Percentiles rank a stretch among this genome's conserved stretches.
phyloP scores from a whole-genome alignment of 2,329 filamentous ascomycete species.

The Fusarium succisae region DNA sequence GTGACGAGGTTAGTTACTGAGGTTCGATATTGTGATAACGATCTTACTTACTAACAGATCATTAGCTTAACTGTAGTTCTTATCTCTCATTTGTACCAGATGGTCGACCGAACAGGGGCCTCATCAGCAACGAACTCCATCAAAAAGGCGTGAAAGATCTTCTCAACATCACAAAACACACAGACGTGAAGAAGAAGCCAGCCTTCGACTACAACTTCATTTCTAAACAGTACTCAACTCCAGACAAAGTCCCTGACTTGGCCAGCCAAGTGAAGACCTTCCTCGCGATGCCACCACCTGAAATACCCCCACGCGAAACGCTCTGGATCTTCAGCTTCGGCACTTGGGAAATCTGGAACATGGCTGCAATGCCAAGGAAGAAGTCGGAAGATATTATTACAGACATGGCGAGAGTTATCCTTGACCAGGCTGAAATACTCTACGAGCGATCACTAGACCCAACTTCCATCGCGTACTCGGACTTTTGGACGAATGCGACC shows the following conservation, averaged over 20 bases:
- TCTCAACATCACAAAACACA: slow-evolving; percentile 45
- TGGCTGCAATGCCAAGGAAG: slow-evolving; percentile 57
- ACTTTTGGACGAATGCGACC: slow-evolving; percentile 49
- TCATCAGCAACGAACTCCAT: slow-evolving; percentile 65
- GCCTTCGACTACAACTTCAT: slow-evolving; percentile 57
- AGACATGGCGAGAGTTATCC: slow-evolving; percentile 51
- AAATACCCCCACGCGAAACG: slow-evolving; percentile 54
- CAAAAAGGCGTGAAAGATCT: slow-evolving; percentile 53
- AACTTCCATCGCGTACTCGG: slow-evolving; percentile 57
- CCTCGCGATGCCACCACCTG: slow-evolving; percentile 51
- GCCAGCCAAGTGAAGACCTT: slow-evolving; percentile 56
- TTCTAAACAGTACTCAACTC: slow-evolving; percentile 53
- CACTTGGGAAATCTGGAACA: slow-evolving; percentile 64
- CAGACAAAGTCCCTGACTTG: slow-evolving; percentile 53
- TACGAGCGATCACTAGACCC: slow-evolving; percentile 55
- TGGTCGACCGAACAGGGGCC: slow-evolving; percentile 56
- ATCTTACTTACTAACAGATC: not conserved
- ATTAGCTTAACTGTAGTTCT: slow-evolving; percentile 57
- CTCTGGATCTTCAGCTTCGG: slow-evolving; percentile 64
- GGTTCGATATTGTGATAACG: not conserved
- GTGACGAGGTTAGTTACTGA: slow-evolving; percentile 52
- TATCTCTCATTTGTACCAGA: slow-evolving; percentile 58
- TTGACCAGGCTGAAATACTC: slow-evolving; percentile 58
- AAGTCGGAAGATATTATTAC: slow-evolving; percentile 51
- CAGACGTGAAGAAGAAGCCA: slow-evolving; percentile 46